These are phyloP conservation scores for Thelephora aurantiotincta DNA, from an alignment of 768 basidiomycete species.

Conservation along the genomic window DNA sequence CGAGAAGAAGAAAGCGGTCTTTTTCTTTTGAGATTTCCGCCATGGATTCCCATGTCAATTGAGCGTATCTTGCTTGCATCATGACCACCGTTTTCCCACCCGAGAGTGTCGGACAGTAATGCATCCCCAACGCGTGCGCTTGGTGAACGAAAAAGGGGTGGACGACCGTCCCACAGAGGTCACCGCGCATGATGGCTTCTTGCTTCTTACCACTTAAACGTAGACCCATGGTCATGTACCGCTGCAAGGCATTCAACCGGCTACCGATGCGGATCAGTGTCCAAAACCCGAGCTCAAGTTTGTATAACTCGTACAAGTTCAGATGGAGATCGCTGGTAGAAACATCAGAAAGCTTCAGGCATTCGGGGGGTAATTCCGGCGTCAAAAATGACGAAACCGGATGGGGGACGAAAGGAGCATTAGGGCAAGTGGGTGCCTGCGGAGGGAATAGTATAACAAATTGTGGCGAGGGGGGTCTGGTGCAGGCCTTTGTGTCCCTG, in stretches of 20 bases:
- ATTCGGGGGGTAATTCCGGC: too few species aligned
- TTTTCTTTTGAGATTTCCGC: background rate
- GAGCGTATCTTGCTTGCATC: background rate
- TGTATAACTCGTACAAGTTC: background rate
- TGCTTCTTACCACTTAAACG: background rate
- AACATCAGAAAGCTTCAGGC: background rate
- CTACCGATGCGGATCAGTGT: background rate
- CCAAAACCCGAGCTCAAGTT: background rate
- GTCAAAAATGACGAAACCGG: too few species aligned
- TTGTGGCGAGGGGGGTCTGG: too few species aligned
- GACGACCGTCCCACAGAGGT: background rate
- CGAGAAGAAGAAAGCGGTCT: background rate
- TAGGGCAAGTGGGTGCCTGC: too few species aligned
- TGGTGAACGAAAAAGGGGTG: background rate
- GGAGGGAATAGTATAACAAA: too few species aligned
- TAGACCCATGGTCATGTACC: background rate
- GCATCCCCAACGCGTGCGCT: background rate
- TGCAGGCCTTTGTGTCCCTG: too few species aligned
- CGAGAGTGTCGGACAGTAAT: background rate
- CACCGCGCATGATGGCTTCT: background rate
- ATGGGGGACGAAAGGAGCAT: too few species aligned
- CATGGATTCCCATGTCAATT: background rate
- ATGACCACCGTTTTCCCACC: too few species aligned
- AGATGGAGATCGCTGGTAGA: conserved; percentile 2
- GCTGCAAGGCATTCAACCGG: background rate